Base-by-base conservation (phyloP, 371 early-diverging fungal species). In the Chytridium lagenaria region DNA sequence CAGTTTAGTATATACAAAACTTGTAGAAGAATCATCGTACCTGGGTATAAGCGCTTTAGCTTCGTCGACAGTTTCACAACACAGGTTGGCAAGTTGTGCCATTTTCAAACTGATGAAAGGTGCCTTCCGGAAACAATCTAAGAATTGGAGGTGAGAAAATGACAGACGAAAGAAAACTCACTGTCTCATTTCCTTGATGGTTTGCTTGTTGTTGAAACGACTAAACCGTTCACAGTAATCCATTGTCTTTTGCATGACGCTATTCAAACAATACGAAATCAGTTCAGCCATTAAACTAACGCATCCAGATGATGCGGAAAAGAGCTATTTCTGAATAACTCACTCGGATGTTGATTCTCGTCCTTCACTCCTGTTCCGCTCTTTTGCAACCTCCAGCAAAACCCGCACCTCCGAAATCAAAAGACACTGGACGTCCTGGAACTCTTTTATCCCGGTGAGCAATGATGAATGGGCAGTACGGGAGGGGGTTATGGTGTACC, bases 51-150 rank as follows among this genome's bases (percentile, higher is more conserved):
- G 83, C 15, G 91, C 85, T 72, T 91, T 93, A 0, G 93, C 94
- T 82, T 95, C 96, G 63, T 94, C 94, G 36, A 90, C 89, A 61
- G 94, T 92, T 71, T 92, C 93, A 80, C 93, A 93, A 78, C 92
- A 90, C 65, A 95, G 84, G 80, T 95, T 95, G 33, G 93, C 94
- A 50, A 95, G 84, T 75, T 95, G 95, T 30, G 95, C 93, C 23
- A 91, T 82, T 78, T n/a, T 95, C 96, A 67, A 93, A 95, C 44
- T 90, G 89, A 50, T 91, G 87, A 77, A 94, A 73, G 49, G 37
- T 66, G 10, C 86, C 84, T 31, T 82, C 85, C 36, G 84, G 83
- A 64, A 90, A 72, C 49, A 92, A 78, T 55, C 90, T 88, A n/a
- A n/a, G n/a, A n/a, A n/a, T n/a, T n/a, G n/a, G n/a, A 69, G 50